These are phyloP conservation scores for Chrysanthemum seticuspe DNA, from an alignment of 129 eudicot species.

Conservation along the genomic window DNA sequence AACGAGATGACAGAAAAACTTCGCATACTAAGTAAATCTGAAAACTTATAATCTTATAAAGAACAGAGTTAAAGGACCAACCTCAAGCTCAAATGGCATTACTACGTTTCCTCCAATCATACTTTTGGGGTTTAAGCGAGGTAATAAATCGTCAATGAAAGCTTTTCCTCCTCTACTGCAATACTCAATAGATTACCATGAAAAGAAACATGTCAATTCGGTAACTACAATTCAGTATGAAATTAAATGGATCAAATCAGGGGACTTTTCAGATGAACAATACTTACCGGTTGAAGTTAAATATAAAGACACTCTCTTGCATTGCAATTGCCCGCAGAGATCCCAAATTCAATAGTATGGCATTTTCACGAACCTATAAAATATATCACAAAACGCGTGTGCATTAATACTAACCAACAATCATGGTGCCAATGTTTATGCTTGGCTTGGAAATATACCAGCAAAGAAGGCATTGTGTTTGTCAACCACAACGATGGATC, in stretches of 20 bases:
- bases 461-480: conserved; percentile 89
- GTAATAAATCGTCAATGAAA: conserved; percentile 83
- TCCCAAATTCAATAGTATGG: conserved; percentile 88
- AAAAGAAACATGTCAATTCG: conserved; percentile 7
- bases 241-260: background rate
- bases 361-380: conserved; percentile 86
- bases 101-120: conserved; percentile 71
- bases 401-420: conserved; percentile 1
- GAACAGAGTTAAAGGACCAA: conserved; percentile 22
- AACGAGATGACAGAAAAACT: background rate
- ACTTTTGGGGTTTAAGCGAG: conserved; percentile 83
- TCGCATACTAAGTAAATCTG: background rate
- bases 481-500: conserved; percentile 98
- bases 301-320: conserved; percentile 88
- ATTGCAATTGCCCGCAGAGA: conserved; percentile 89
- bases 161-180: conserved; percentile 91
- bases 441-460: conserved; percentile 50
- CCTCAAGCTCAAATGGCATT: conserved; percentile 99
- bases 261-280: conserved; percentile 4
- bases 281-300: conserved; percentile 80
- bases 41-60: conserved; percentile 14
- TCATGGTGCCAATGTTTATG: conserved; percentile 31
- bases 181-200: conserved; percentile 25
- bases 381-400: conserved; percentile 15
- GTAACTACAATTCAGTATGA: background rate